Base-by-base conservation (phyloP, 2,329 filamentous ascomycete genomes). In the Phaeosphaeriaceae sp. region DNA sequence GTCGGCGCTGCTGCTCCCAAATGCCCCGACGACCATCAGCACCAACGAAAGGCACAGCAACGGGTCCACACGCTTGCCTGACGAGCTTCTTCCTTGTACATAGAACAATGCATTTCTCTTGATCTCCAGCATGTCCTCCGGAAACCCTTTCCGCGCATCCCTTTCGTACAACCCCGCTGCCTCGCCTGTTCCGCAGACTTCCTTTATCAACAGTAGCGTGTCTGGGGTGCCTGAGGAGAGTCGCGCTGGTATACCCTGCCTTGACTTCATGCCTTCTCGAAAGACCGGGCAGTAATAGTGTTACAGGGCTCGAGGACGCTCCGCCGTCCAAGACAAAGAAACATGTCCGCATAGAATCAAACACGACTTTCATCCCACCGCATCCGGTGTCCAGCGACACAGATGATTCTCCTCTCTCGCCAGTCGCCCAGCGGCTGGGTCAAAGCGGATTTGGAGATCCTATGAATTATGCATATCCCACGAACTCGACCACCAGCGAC, bases 271-370 rank as follows among this genome's bases (percentile, higher is more conserved):
- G 52, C 53, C 48, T 58, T 56, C 61, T 32, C 59, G 30, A 64
- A 69, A 63, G 69, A 67, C 56, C 59, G 59, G 64, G 62, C 65
- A 74, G 71, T 78, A 77, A 78, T 74, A 61, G 58, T 71, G 65
- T 61, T 61, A 70, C 67, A 77, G 75, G 67, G 58, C 67, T 63
- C 64, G 67, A 69, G 61, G 63, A 62, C 56, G 55, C 72, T 47
- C 59, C 63, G 63, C 58, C 61, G 58, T 65, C 67, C 57, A 71
- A 67, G 71, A 82, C 85, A 59, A 90, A 91, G 78, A 90, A 86
- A 66, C 71, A 71, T 69, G 89, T 91, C 60, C 86, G 89, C 69
- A 80, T 81, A 69, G 77, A 77, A 55, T 80, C 79, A 49, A 78
- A 79, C 43, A 72, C 78, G 35, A 71, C 72, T 24, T 74, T 75